These are phyloP conservation scores for Sclerospora graminicola DNA, from an alignment of 352 stramenopile genomes.

Conservation along the genomic window DNA sequence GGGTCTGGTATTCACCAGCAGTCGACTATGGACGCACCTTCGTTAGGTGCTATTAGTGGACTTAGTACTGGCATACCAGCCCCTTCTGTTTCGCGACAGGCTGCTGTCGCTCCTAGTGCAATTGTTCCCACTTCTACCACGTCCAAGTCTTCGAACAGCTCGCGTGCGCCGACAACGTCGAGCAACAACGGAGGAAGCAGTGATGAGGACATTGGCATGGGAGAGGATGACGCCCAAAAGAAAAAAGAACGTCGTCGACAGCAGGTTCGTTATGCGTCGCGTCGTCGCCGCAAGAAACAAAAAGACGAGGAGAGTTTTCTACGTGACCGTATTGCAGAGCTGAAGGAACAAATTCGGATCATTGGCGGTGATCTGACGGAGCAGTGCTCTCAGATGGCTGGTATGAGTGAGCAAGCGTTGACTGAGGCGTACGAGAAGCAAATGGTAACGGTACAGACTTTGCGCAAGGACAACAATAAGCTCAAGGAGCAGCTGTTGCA, in stretches of 20 bases:
- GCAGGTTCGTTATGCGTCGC: conserved; percentile 72
- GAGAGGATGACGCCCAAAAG: conserved; percentile 50
- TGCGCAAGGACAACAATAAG: conserved; percentile 80
- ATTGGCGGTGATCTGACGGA: conserved; percentile 68
- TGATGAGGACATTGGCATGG: conserved; percentile 36
- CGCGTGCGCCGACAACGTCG: conserved; percentile 30
- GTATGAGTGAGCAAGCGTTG: conserved; percentile 71
- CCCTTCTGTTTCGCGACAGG: conserved; percentile 4
- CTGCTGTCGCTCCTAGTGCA: conserved; percentile 17
- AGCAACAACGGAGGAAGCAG: conserved; percentile 44
- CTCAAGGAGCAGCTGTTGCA: conserved; percentile 72
- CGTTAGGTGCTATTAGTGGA: not conserved
- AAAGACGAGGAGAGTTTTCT: conserved; percentile 79
- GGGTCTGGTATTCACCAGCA: conserved; percentile 21
- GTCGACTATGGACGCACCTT: not conserved
- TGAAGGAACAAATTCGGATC: conserved; percentile 80
- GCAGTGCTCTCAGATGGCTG: conserved; percentile 70
- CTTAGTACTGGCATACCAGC: conserved; percentile 9
- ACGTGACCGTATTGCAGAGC: conserved; percentile 67
- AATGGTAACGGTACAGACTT: conserved; percentile 65
- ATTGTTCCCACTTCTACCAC: conserved; percentile 27
- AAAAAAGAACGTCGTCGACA: conserved; percentile 74
- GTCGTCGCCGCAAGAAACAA: conserved; percentile 72
- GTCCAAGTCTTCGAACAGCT: conserved; percentile 22
- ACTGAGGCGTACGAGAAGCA: conserved; percentile 78